Evolutionary conservation across 345 rosid species (phyloP).

Genomic region (Heritiera littoralis): DNA sequence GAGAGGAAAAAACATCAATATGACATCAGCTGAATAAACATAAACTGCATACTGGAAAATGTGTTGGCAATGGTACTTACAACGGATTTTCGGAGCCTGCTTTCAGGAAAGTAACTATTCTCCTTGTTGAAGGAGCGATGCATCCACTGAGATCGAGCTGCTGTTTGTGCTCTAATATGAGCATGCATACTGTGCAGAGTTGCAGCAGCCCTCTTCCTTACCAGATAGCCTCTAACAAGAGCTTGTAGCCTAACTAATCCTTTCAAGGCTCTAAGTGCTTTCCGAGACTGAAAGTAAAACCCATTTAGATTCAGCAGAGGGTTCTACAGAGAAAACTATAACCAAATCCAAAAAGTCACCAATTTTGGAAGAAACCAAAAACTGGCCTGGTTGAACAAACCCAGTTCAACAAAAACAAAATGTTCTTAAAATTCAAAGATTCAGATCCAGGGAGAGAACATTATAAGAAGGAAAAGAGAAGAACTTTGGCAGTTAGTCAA

Average conservation of each 20-base stretch:
- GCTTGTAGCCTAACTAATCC: constrained; percentile 85
- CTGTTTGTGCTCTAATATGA: constrained; percentile 63
- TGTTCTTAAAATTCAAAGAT: constrained; percentile 13
- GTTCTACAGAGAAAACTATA: no score
- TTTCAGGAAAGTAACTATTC: constrained; percentile 32
- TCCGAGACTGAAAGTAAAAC: constrained; percentile 53
- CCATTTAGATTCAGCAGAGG: background rate
- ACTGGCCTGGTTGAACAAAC: background rate
- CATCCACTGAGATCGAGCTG: constrained; percentile 47
- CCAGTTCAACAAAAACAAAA: background rate
- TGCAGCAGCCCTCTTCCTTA: constrained; percentile 63
- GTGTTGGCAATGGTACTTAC: constrained; percentile 34
- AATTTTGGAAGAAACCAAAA: background rate
- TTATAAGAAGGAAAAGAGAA: background rate
- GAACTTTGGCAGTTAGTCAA: constrained; percentile 19
- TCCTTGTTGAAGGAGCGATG: constrained; percentile 47
- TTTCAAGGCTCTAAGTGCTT: constrained; percentile 75
- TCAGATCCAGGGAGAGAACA: background rate
- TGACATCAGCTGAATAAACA: background rate
- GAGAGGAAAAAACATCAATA: background rate
- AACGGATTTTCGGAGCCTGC: constrained; percentile 38
- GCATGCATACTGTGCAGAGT: constrained; percentile 72
- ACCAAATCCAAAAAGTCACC: constrained; percentile 2
- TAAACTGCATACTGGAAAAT: background rate
- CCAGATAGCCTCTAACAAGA: constrained; percentile 75